phyloP scores from a whole-genome alignment of 2,329 filamentous ascomycete genomes.

The Hirsutella thompsonii region DNA sequence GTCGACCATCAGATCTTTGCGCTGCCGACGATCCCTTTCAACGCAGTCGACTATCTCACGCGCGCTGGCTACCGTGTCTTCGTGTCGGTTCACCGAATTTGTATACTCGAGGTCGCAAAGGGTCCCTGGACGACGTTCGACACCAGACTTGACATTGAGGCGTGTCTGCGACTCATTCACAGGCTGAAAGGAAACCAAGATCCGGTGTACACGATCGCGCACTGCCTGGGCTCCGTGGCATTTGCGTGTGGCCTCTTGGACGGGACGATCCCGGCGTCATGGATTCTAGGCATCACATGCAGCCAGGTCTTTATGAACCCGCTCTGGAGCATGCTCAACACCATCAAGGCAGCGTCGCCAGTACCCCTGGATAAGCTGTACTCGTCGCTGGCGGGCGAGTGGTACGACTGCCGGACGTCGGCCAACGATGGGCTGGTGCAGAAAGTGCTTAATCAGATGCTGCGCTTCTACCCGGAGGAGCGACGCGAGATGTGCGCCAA shows the following conservation, averaged over 20 bases:
- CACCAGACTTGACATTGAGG: conserved; percentile 43
- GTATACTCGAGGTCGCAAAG: conserved; percentile 34
- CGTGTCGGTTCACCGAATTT: conserved; percentile 44
- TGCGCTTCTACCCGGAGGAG: conserved; percentile 43
- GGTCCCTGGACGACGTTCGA: conserved; percentile 47
- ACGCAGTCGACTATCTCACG: conserved; percentile 50
- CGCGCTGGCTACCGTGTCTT: conserved; percentile 48
- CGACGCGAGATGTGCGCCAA: conserved; percentile 47
- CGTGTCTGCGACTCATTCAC: conserved; percentile 40
- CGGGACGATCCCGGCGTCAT: conserved; percentile 42
- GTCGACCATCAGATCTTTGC: conserved; percentile 53
- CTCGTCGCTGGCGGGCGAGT: conserved; percentile 31
- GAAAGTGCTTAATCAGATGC: conserved; percentile 36
- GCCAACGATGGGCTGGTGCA: conserved; percentile 32
- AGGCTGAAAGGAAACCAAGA: conserved; percentile 8
- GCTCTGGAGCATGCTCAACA: conserved; percentile 41
- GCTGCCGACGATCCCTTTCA: conserved; percentile 48
- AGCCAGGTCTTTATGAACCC: conserved; percentile 54
- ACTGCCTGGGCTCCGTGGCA: conserved; percentile 52
- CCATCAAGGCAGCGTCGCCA: conserved; percentile 39
- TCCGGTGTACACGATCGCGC: conserved; percentile 43
- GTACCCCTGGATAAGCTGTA: conserved; percentile 38
- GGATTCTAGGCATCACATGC: conserved; percentile 44
- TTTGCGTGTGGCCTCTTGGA: conserved; percentile 46
- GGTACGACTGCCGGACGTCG: conserved; percentile 40